Evolutionary conservation across 1,284 basidiomycete species (phyloP), one percentile per base, ranked within the genome.

Genomic region (Salmacisia buchloeana): DNA sequence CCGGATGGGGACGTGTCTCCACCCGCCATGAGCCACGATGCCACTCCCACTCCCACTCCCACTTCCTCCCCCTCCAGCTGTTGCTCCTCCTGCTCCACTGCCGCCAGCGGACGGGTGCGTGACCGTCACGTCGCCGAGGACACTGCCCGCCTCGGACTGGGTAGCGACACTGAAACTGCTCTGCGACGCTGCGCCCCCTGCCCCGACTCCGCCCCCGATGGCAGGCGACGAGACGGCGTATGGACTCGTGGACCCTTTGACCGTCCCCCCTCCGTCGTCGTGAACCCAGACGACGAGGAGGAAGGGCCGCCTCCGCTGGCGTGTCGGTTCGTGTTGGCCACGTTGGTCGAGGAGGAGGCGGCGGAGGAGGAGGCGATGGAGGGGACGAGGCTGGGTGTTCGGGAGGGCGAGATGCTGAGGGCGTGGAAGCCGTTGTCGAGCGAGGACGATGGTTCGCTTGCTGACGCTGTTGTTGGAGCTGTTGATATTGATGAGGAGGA

Each of bases 1-100:
- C 76, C 92, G 86, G 41, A 94, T 85, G 2, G 94, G 94, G 0
- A 97, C 85, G 71, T 88, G 90, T 58, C 91, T 54, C 27, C 31
- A 54, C 5, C 49, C 49, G 9, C 49, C 49, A 29, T 25, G 49
- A 15, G 25, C 27, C 49, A 33, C 13, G n/a, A n/a, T n/a, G n/a
- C n/a, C n/a, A n/a, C n/a, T n/a, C n/a, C n/a, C n/a, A n/a, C n/a
- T n/a, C n/a, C n/a, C n/a, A n/a, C n/a, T n/a, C n/a, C n/a, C n/a
- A n/a, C n/a, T n/a, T n/a, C 85, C 29, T 92, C 89, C 62, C 85
- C 88, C 78, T 91, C 92, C 0, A 90, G 90, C 21, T 23, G 41
- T n/a, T 41, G 29, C 59, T 29, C n/a, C 43, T 34, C 45, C 61
- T 21, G 54, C 34, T 21, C 25, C 49, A 13, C 9, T 34, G 4